A percentile compares a stretch with the other conserved stretches of the same genome.
phyloP scores from a whole-genome alignment of 345 rosid genomes.

The Linum usitatissimum region DNA sequence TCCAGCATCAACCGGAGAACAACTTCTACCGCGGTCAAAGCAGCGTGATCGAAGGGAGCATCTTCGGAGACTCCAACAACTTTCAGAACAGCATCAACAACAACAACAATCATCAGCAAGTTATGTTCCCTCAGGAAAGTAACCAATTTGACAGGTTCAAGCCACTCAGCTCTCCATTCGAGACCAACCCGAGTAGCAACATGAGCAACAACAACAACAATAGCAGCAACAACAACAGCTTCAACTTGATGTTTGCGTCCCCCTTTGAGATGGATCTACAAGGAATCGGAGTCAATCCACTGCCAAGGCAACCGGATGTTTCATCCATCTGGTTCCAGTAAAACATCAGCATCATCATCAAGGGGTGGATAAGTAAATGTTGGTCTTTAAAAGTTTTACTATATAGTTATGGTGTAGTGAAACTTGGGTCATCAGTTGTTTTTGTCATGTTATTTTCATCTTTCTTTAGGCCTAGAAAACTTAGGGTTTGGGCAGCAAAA shows the following conservation, averaged over 20 bases:
- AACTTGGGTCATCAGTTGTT: neutral
- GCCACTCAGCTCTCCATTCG: conserved; percentile 32
- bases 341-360: neutral
- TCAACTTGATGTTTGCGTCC: conserved; percentile 49
- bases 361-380: neutral
- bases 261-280: conserved; percentile 60
- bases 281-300: conserved; percentile 35
- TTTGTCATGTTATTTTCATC: neutral
- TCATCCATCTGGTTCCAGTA: conserved; percentile 59
- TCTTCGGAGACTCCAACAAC: conserved; percentile 46
- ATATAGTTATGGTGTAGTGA: neutral
- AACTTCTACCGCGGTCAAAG: conserved; percentile 31
- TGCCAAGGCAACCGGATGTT: conserved; percentile 55
- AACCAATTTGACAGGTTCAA: conserved; percentile 39
- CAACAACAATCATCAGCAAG: conserved; percentile 24
- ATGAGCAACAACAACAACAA: conserved; percentile 14
- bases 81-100: conserved; percentile 13
- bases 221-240: conserved; percentile 20
- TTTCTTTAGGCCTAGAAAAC: neutral
- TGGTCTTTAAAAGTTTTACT: neutral
- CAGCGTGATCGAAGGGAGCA: conserved; percentile 38
- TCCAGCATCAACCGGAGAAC: conserved; percentile 51
- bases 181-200: conserved; percentile 27
- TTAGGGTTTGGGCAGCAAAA: neutral
- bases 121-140: conserved; percentile 35